Evolutionary conservation across 1,139 yeast genomes (phyloP).

Genomic region (Yamadazyma dushanensis): DNA sequence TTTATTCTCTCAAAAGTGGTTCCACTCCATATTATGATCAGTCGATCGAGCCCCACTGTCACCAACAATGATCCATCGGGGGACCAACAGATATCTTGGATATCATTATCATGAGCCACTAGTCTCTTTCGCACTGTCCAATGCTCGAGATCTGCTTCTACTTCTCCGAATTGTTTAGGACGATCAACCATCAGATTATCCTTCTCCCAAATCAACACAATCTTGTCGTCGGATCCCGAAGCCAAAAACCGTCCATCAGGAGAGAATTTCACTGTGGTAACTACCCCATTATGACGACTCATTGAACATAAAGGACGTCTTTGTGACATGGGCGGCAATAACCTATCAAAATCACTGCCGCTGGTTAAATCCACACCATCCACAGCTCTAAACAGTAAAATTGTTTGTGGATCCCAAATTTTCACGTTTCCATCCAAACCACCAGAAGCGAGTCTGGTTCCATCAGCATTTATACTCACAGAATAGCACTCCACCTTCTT

Average conservation of each 20-base stretch:
- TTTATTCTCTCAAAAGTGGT: constrained; percentile 86
- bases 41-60: constrained; percentile 90
- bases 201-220: constrained; percentile 87
- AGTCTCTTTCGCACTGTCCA: constrained; percentile 92
- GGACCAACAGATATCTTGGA: constrained; percentile 97
- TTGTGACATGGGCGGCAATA: constrained; percentile 36
- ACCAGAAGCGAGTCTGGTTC: constrained; percentile 85
- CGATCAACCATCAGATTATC: constrained; percentile 60
- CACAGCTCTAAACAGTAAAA: constrained; percentile 19
- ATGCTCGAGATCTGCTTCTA: constrained; percentile 72
- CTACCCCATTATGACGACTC: constrained; percentile 91
- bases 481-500: constrained; percentile 84
- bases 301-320: constrained; percentile 70
- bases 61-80: constrained; percentile 90
- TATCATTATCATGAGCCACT: constrained; percentile 96
- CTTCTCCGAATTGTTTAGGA: constrained; percentile 48
- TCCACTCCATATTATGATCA: constrained; percentile 93
- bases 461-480: constrained; percentile 77
- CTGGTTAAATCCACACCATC: constrained; percentile 11
- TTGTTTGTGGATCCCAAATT: constrained; percentile 74
- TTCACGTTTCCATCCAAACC: constrained; percentile 93
- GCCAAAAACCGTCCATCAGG: constrained; percentile 92
- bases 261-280: constrained; percentile 86
- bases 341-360: constrained; percentile 10
- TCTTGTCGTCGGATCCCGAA: constrained; percentile 92